Base-by-base conservation (phyloP, 306 rosid genomes). In the Prunus mira region DNA sequence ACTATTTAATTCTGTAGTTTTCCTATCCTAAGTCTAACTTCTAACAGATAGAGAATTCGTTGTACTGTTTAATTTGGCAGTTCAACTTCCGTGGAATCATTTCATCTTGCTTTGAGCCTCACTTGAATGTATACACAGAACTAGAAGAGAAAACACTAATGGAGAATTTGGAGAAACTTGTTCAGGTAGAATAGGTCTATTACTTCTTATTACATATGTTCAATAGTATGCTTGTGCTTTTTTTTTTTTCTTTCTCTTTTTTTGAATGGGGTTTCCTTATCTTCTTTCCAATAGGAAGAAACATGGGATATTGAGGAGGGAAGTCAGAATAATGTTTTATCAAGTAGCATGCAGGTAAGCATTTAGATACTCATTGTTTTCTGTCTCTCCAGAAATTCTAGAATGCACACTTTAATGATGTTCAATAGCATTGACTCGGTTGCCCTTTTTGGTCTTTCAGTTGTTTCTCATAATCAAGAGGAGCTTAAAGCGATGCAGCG, bases 231-330 rank as follows among this genome's bases (percentile, higher is more conserved):
- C 75, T 72, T 58, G 6, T 69, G 74, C 20, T 24, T 25, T 27
- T 80, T 69, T 69, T 66, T 60, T 52, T 52, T 57, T 46, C 34
- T 65, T 25, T 34, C 78, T 6, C n/a, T 71, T 64, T 57, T 47
- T 57, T 46, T 34, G 67, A 72, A 68, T 49, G 79, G 78, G 19
- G 32, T 60, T 60, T 65, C 60, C 24, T 25, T n/a, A 32, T 51
- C 63, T 79, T 74, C 57, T 76, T 58, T 70, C 12, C 69, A 52
- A 79, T 77, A 95, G 99, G 99, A 95, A 82, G 99, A 95, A 86
- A 92, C 96, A 54, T 95, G 99, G 99, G 97, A 95, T 79, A 88
- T 87, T 76, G 99, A 95, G 83, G 99, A 95, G 80, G 99, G 99
- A 87, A 86, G 96, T 87, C 99, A 95, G 87, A 91, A 88, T 75